These are phyloP conservation scores for Schizosaccharomyces lindneri DNA, from an alignment of 805 yeast species.

Conservation along the genomic window DNA sequence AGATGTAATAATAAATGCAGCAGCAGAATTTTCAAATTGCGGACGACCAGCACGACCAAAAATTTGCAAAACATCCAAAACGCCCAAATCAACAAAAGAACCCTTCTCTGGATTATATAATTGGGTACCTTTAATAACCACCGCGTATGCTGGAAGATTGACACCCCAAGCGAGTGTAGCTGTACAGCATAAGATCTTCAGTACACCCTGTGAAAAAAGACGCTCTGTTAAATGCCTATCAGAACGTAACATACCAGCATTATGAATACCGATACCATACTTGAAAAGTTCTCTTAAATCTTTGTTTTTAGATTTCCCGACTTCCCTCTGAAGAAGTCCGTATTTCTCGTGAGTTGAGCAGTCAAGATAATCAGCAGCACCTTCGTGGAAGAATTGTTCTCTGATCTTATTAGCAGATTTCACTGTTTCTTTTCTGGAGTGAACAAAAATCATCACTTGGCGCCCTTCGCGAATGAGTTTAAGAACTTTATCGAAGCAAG, in stretches of 20 bases:
- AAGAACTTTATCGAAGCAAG: constrained; percentile 50
- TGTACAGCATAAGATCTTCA: constrained; percentile 78
- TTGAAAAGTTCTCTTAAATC: constrained; percentile 62
- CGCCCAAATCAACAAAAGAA: constrained; percentile 81
- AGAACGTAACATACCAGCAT: constrained; percentile 84
- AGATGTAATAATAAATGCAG: constrained; percentile 72
- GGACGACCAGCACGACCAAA: constrained; percentile 99
- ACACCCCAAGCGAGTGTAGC: constrained; percentile 99
- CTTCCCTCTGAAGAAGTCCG: constrained; percentile 28
- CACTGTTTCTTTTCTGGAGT: constrained; percentile 78
- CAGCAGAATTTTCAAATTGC: constrained; percentile 76
- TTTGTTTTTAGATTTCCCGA: constrained; percentile 39
- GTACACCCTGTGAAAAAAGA: constrained; percentile 63
- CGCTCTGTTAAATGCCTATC: constrained; percentile 79
- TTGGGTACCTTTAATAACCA: constrained; percentile 87
- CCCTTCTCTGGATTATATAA: constrained; percentile 86
- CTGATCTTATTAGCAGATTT: constrained; percentile 57
- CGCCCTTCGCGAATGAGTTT: constrained; percentile 28
- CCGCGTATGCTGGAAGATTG: constrained; percentile 92
- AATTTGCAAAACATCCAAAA: constrained; percentile 88
- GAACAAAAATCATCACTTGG: constrained; percentile 93
- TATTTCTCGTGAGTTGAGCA: constrained; percentile 16
- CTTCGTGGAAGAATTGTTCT: constrained; percentile 35
- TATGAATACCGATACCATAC: constrained; percentile 78
- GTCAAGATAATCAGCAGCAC: constrained; percentile 24